Evolutionary conservation across 2,329 filamentous ascomycete species (phyloP).

Genomic region (Aspergillus alliaceus): DNA sequence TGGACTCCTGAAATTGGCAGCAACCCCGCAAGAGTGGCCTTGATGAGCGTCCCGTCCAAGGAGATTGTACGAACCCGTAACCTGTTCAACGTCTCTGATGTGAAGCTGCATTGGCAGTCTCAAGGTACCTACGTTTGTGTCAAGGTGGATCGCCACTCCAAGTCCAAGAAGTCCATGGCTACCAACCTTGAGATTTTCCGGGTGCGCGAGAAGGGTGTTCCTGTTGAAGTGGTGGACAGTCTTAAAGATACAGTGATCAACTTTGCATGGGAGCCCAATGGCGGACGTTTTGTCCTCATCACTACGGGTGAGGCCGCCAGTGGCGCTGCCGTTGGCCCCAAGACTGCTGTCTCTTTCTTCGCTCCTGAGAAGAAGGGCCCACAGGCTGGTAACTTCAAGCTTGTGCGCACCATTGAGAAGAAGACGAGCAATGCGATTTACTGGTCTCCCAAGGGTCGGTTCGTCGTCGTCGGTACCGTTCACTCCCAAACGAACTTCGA

Average conservation of each 20-base stretch:
- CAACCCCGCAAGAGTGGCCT: conserved; percentile 93
- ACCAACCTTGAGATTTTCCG: conserved; percentile 99
- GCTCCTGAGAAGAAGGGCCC: conserved; percentile 93
- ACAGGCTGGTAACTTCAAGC: conserved; percentile 88
- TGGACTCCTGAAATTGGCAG: conserved; percentile 98
- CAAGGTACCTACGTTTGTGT: conserved; percentile 92
- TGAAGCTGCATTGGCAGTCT: conserved; percentile 98
- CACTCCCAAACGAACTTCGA: conserved; percentile 91
- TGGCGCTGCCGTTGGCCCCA: conserved; percentile 79
- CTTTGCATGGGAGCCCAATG: conserved; percentile 99
- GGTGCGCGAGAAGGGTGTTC: conserved; percentile 93
- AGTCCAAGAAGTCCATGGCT: conserved; percentile 96
- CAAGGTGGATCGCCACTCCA: conserved; percentile 98
- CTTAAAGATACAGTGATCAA: conserved; percentile 99
- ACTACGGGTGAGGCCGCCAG: conserved; percentile 82
- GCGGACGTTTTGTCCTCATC: conserved; percentile 95
- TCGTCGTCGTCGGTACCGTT: conserved; percentile 91
- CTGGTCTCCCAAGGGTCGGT: conserved; percentile 94
- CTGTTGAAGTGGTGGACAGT: conserved; percentile 94
- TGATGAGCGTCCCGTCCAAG: conserved; percentile 96
- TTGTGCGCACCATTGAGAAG: conserved; percentile 92
- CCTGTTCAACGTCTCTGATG: conserved; percentile 96
- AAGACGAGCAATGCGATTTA: conserved; percentile 99
- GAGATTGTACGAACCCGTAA: conserved; percentile 92
- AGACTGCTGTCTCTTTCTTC: conserved; percentile 95